phyloP scores from a whole-genome alignment of 345 rosid species.

The Lepidium africanum region DNA sequence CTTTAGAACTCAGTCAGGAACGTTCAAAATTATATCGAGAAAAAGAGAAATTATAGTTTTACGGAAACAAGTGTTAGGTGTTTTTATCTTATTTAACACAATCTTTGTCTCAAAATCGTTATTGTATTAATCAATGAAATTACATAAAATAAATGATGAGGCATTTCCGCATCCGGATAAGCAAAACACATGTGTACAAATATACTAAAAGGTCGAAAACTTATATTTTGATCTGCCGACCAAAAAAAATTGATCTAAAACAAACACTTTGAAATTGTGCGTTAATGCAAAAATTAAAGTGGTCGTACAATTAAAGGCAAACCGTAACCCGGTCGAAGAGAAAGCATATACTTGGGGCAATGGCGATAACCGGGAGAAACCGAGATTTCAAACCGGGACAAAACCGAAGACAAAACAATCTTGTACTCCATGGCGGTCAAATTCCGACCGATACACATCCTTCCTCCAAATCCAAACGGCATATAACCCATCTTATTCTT shows the following conservation, averaged over 20 bases:
- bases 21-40: no score
- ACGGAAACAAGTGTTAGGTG: no score
- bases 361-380: constrained; percentile 59
- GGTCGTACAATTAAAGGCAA: constrained; percentile 60
- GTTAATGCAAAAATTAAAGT: constrained; percentile 14
- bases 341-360: constrained; percentile 59
- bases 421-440: constrained; percentile 71
- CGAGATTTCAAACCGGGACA: constrained; percentile 61
- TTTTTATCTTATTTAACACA: no score
- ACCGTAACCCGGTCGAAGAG: constrained; percentile 67
- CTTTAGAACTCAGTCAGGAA: no score
- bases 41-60: no score
- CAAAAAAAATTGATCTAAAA: neutral
- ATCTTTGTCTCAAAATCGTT: no score
- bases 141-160: neutral
- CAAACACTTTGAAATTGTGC: neutral
- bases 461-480: constrained; percentile 96
- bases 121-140: neutral
- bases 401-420: constrained; percentile 53
- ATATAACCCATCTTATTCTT: constrained; percentile 79
- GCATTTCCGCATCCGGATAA: neutral
- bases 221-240: neutral
- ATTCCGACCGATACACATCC: constrained; percentile 85
- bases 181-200: neutral
- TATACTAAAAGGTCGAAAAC: neutral